Base-by-base conservation (phyloP, 2,329 filamentous ascomycete species). In the Clonostachys rhizophaga region DNA sequence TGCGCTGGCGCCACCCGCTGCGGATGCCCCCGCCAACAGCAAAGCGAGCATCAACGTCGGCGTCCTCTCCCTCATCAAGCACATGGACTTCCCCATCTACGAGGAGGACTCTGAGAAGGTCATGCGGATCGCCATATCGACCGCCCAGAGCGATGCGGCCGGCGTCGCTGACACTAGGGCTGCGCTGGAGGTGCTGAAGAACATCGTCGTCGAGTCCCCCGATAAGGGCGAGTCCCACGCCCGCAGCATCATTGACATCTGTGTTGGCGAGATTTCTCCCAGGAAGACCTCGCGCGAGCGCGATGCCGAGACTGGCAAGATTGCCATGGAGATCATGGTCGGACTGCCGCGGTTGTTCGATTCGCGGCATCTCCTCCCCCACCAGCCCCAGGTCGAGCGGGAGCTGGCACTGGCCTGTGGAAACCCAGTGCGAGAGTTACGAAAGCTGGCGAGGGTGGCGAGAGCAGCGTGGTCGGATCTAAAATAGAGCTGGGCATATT, bases 331-430 rank as follows among this genome's bases (percentile, higher is more conserved):
- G 47, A 71, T 82, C 48, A 59, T 80, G 4, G 67, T 67, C 5
- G 62, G 66, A 33, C 60, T 83, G 42, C 75, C 78, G 4, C 57
- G 55, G 16, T 66, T 68, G 52, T 78, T 74, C 52, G 78, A 80
- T 49, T 64, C 72, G 11, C 62, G 69, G 6, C 60, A 72, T 42
- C 55, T 81, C 17, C 53, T 77, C 43, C 63, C 71, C 0, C 67
- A 72, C 52, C 68, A 68, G 40, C 66, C 67, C 30, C 63, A 62
- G 45, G 67, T 79, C 40, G 65, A 72, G 49, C 65, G 73, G 5
- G 68, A 76, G 45, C 55, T 83, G 49, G 70, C 72, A 2, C 54
- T 65, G 9, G 76, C 77, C 2, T 79, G 77, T 44, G 79, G 78
- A 2, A 77, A 82, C 52, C 59, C 64, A 6, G 72, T 79, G 9